These are phyloP conservation scores for Boletus pseudo-olivaceus DNA, from an alignment of 768 basidiomycete species.

Conservation along the genomic window DNA sequence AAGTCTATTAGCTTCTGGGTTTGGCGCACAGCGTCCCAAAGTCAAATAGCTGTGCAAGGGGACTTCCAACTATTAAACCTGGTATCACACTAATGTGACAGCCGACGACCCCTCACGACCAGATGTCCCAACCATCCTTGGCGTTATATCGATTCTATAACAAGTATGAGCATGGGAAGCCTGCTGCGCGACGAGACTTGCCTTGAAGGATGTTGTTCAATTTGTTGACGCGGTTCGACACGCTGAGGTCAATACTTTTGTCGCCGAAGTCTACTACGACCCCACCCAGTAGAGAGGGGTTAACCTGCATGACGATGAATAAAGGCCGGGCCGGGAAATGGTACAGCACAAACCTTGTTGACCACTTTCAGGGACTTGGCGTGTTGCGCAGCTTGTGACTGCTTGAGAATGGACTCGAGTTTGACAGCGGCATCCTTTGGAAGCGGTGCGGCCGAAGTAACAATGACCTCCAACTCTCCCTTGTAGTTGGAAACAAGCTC, in stretches of 20 bases:
- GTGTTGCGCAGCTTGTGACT: constrained; percentile 77
- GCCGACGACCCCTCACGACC: not conserved
- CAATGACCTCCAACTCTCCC: constrained; percentile 89
- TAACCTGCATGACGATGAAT: constrained; percentile 55
- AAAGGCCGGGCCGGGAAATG: not conserved
- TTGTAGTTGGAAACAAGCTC: constrained; percentile 84
- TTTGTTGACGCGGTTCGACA: constrained; percentile 90
- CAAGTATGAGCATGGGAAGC: constrained; percentile 12
- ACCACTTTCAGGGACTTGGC: constrained; percentile 86
- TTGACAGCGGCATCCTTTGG: constrained; percentile 70
- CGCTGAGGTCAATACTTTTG: constrained; percentile 96
- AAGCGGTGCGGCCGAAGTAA: constrained; percentile 84
- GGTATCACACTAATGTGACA: constrained; percentile 2
- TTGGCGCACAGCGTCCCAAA: not conserved
- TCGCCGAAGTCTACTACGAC: constrained; percentile 96
- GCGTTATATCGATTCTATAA: constrained; percentile 26
- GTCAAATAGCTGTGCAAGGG: not conserved
- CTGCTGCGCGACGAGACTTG: constrained; percentile 36
- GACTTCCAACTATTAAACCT: constrained; percentile 9
- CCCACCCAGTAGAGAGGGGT: constrained; percentile 88
- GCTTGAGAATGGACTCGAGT: constrained; percentile 84
- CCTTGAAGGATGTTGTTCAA: constrained; percentile 86
- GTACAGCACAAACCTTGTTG: constrained; percentile 68
- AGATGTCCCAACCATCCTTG: not conserved
- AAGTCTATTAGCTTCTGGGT: not conserved